Base-by-base conservation (phyloP, 2,329 filamentous ascomycete genomes). In the Aureobasidium sp. region DNA sequence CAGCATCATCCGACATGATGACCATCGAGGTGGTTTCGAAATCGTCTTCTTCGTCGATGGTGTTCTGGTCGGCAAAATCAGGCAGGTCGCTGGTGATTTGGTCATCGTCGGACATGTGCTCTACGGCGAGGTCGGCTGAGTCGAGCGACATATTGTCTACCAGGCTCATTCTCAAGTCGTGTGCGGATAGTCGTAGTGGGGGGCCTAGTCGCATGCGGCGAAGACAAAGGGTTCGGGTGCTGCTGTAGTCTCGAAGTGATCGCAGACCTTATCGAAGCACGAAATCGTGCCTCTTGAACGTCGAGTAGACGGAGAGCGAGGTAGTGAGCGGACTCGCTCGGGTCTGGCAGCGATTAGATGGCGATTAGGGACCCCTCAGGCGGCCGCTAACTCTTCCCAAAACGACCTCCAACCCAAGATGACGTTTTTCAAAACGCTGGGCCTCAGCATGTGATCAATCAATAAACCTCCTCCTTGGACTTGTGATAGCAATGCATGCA, bases 1-100 rank as follows among this genome's bases (percentile, higher is more conserved):
- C 72, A 57, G 70, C 72, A 59, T 72, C 74, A 63, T 76, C 73
- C 63, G 74, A 74, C 62, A 74, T 74, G 65, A 70, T 66, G 47
- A 66, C 54, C 47, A 63, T 41, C 21, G 61, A 59, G 5, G 54
- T 59, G 5, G 55, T 37, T 39, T 59, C 53, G 50, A 39, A 55
- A 25, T 59, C 57, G 37, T 54, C 59, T 11, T 53, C 41, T 11
- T 61, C 59, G 41, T 25, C 21, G 10, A 61, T 61, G 32, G 42
- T 55, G 53, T 25, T 36, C n/a, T 48, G 52, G 1, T 36, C 42
- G 50, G 36, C 36, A 39, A 52, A 53, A 29, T 62, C 61, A 15
- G 61, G 53, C 44, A 62, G 61, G 53, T 41, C 34, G 39, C 29
- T 52, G 59, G 39, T 54, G 13, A 37, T 25, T 32, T 21, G 30